These are phyloP conservation scores for Fomes fomentarius DNA, from an alignment of 1,284 basidiomycete species.

Conservation along the genomic window DNA sequence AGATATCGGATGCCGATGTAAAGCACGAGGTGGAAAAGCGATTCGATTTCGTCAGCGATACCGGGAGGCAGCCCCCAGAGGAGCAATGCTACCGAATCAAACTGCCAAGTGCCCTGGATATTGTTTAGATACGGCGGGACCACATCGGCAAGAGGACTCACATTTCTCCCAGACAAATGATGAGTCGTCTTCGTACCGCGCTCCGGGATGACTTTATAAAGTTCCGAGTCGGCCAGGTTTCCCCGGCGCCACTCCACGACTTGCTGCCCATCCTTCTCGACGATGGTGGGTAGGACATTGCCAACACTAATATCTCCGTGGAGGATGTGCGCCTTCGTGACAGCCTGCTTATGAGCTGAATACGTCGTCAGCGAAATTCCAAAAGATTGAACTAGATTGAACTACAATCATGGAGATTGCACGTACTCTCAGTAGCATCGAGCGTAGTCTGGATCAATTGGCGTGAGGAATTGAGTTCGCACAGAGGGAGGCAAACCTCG, in stretches of 20 bases:
- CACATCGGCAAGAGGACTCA: background rate
- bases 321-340: background rate
- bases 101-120: constrained; percentile 17
- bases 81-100: constrained; percentile 2
- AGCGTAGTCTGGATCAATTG: background rate
- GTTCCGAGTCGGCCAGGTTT: constrained; percentile 13
- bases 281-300: background rate
- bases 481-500: background rate
- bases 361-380: background rate
- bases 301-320: constrained; percentile 13
- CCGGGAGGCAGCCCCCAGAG: background rate
- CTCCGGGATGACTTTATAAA: background rate
- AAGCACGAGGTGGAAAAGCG: constrained; percentile 14
- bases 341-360: background rate
- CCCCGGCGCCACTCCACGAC: background rate
- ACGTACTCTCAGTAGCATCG: background rate
- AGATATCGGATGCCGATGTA: constrained; percentile 11
- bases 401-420: too few species aligned
- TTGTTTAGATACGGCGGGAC: background rate
- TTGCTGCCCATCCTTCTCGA: background rate
- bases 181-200: background rate
- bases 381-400: too few species aligned
- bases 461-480: background rate
- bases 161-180: constrained; percentile 5
- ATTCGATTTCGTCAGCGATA: constrained; percentile 15